Conservation (phyloP, 768 basidiomycete species). For the Sarcomyxa edulis region DNA sequence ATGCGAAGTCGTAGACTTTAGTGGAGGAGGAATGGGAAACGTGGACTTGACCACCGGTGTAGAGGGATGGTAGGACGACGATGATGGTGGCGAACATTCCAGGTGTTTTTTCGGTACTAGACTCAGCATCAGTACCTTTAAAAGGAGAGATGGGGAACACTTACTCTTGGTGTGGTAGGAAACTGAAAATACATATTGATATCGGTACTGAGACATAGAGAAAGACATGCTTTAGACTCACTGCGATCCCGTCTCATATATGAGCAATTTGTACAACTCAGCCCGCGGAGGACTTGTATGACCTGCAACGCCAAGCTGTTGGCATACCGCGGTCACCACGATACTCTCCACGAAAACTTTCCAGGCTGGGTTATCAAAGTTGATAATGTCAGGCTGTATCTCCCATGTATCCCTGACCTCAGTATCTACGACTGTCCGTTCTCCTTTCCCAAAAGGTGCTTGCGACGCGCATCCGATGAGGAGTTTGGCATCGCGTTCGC, state of each 20-base stretch:
- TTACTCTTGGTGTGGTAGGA: slow-evolving; percentile 43
- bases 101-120: slow-evolving; percentile 38
- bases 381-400: slow-evolving; percentile 33
- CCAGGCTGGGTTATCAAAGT: slow-evolving; percentile 39
- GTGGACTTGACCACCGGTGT: slow-evolving; percentile 40
- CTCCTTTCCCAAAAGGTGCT: slow-evolving; percentile 42
- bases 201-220: slow-evolving; percentile 3
- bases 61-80: slow-evolving; percentile 39
- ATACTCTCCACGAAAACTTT: slow-evolving; percentile 21
- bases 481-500: slow-evolving; percentile 27
- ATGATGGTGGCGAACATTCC: slow-evolving; percentile 51
- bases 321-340: slow-evolving; percentile 25
- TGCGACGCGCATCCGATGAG: slow-evolving; percentile 29
- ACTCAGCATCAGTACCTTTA: background rate
- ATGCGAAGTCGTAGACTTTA: slow-evolving; percentile 29
- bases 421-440: slow-evolving; percentile 35
- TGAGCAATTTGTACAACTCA: slow-evolving; percentile 41
- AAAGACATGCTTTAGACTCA: slow-evolving; percentile 18
- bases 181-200: slow-evolving; percentile 23
- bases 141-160: slow-evolving; percentile 9
- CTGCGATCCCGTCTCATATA: slow-evolving; percentile 47
- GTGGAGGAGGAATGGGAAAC: slow-evolving; percentile 30
- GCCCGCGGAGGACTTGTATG: slow-evolving; percentile 21
- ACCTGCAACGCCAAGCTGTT: slow-evolving; percentile 28
- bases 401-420: slow-evolving; percentile 47